Conservation (phyloP, 1,284 basidiomycete species). For the Pascua sp. region DNA sequence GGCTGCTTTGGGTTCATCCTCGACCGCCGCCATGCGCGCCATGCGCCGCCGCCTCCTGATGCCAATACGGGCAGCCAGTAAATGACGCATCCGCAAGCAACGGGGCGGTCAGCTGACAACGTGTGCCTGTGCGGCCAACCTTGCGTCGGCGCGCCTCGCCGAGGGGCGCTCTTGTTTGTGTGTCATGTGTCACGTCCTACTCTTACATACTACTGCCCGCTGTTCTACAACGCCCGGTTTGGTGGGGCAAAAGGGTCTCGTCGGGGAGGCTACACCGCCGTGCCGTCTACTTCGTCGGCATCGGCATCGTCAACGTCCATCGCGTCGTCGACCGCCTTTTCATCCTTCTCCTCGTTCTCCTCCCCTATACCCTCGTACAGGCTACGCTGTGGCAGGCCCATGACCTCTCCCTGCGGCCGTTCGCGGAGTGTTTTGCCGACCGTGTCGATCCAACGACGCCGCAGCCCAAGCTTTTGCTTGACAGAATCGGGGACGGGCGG, state of each 20-base stretch:
- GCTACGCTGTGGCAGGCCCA: constrained; percentile 68
- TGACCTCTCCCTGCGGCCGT: constrained; percentile 64
- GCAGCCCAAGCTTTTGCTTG: constrained; percentile 64
- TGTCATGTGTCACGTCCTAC: neutral
- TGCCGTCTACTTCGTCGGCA: constrained; percentile 26
- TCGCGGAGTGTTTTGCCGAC: constrained; percentile 66
- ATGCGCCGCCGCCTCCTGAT: too few species aligned
- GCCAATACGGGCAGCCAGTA: too few species aligned
- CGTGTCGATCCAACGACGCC: constrained; percentile 67
- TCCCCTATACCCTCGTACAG: constrained; percentile 70
- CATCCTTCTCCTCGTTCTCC: constrained; percentile 45
- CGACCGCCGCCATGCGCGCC: too few species aligned
- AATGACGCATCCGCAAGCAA: too few species aligned
- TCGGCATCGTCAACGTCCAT: constrained; percentile 34
- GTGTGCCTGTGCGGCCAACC: too few species aligned
- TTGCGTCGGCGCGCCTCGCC: too few species aligned
- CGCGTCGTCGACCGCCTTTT: constrained; percentile 46
- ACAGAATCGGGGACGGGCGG: constrained; percentile 66
- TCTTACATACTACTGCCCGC: neutral
- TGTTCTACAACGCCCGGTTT: too few species aligned
- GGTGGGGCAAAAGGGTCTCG: too few species aligned
- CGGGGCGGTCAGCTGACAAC: too few species aligned
- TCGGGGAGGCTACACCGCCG: constrained; percentile 7
- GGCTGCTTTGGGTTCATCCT: too few species aligned
- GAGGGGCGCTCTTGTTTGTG: too few species aligned